These are phyloP conservation scores for Trametes coccinea DNA, from an alignment of 768 basidiomycete species.

Conservation along the genomic window DNA sequence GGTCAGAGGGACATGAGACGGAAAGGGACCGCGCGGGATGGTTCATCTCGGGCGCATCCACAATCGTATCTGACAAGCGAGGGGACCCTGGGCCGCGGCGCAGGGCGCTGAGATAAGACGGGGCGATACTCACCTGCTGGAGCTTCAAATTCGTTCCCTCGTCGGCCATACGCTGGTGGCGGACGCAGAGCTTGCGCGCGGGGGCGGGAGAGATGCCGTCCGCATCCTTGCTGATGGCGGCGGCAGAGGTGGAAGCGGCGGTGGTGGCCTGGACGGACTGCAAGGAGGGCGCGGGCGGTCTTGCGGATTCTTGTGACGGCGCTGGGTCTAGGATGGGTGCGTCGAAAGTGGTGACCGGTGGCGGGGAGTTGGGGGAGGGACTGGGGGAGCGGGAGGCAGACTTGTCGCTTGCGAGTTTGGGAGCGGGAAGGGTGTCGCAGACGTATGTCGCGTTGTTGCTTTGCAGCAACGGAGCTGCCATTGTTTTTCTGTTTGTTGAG, in stretches of 20 bases:
- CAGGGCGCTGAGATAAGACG: neutral
- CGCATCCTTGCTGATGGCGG: neutral
- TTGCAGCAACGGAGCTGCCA: conserved; percentile 26
- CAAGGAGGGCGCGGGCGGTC: neutral
- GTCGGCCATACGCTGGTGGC: conserved; percentile 97
- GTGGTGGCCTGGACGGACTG: neutral
- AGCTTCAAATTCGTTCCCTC: conserved; percentile 90
- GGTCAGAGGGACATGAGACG: conserved; percentile 1
- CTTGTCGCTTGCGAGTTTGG: conserved; percentile 46
- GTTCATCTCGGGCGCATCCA: neutral
- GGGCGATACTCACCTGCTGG: conserved; percentile 65
- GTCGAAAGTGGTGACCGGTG: conserved; percentile 28
- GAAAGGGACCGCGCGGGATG: conserved; percentile 7
- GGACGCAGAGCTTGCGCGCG: conserved; percentile 80
- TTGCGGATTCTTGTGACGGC: neutral
- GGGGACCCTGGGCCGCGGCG: neutral
- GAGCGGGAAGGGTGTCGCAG: conserved; percentile 73
- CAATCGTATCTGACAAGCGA: neutral
- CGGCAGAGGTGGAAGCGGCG: neutral
- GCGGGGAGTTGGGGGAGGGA: conserved; percentile 24
- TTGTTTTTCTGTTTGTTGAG: neutral
- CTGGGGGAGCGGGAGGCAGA: conserved; percentile 24
- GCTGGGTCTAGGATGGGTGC: conserved; percentile 23
- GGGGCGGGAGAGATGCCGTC: conserved; percentile 34
- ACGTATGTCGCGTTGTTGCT: conserved; percentile 41